Conservation (phyloP, 306 rosid species). For the Cucurbita maxima region DNA sequence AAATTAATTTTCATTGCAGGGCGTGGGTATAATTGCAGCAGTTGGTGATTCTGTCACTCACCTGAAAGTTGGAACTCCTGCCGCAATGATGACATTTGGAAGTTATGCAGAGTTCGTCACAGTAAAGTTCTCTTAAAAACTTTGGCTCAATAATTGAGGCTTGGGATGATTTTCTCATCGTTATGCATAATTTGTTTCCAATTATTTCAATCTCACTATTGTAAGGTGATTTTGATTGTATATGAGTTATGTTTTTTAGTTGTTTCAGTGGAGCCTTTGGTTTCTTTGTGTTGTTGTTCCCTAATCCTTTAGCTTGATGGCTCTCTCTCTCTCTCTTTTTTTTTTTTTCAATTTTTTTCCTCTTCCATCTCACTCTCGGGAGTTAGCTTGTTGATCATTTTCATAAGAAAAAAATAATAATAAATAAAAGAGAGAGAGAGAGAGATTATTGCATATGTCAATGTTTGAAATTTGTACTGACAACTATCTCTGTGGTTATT, state of each 20-base stretch:
- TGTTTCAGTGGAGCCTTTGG: background rate
- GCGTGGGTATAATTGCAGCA: conserved; percentile 83
- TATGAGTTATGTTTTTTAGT: background rate
- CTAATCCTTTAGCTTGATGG: background rate
- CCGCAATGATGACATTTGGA: conserved; percentile 85
- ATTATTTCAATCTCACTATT: background rate
- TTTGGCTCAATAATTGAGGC: background rate
- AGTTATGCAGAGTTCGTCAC: conserved; percentile 68
- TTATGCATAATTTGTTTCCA: background rate
- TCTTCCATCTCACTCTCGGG: background rate
- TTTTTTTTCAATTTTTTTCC: background rate
- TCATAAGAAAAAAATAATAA: too few species aligned
- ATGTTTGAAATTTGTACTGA: background rate
- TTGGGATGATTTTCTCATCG: background rate
- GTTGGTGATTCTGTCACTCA: conserved; percentile 61
- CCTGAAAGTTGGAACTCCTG: conserved; percentile 73
- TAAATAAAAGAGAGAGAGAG: background rate
- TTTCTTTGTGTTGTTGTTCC: background rate
- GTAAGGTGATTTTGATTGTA: background rate
- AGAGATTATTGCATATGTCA: background rate
- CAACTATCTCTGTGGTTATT: background rate
- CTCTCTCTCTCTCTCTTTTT: background rate
- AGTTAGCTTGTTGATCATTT: background rate
- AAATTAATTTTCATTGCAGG: conserved; percentile 31
- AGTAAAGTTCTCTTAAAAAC: conserved; percentile 19